phyloP scores from a whole-genome alignment of 73 alveolate genomes.

The Tetrahymena elliotti region DNA sequence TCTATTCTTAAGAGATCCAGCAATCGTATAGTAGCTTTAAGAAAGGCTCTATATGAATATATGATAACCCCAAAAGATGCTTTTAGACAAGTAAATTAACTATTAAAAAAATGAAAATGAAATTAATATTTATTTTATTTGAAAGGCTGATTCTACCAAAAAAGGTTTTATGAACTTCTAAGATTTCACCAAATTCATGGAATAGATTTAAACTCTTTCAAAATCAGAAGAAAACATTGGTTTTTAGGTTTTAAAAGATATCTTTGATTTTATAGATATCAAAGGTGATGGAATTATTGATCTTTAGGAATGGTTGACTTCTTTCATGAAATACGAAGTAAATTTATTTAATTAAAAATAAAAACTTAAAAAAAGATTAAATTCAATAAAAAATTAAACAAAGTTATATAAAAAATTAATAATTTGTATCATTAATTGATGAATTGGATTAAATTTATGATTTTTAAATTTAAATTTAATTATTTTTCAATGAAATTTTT shows the following conservation, averaged over 20 bases:
- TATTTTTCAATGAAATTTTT: too few species aligned
- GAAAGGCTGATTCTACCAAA: neutral
- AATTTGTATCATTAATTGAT: too few species aligned
- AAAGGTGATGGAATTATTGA: constrained; percentile 80
- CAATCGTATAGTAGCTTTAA: constrained; percentile 46
- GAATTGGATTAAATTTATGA: too few species aligned
- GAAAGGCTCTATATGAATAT: constrained; percentile 41
- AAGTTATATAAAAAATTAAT: too few species aligned
- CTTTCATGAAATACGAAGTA: neutral
- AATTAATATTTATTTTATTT: neutral
- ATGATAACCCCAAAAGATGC: constrained; percentile 62
- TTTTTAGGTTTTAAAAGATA: constrained; percentile 62
- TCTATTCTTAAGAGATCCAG: constrained; percentile 45
- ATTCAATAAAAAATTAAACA: too few species aligned
- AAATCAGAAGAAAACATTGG: constrained; percentile 46
- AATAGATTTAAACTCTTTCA: constrained; percentile 40
- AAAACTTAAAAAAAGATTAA: too few species aligned
- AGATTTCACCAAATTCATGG: constrained; percentile 43
- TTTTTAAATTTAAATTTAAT: too few species aligned
- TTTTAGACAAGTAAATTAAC: constrained; percentile 37
- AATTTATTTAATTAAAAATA: neutral
- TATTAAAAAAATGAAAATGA: neutral
- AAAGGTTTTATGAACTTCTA: constrained; percentile 22
- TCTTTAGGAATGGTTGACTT: constrained; percentile 58
- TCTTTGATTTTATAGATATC: constrained; percentile 65